These are phyloP conservation scores for Penicillium griseofulvum DNA, from an alignment of 2,329 filamentous ascomycete species.

Conservation along the genomic window DNA sequence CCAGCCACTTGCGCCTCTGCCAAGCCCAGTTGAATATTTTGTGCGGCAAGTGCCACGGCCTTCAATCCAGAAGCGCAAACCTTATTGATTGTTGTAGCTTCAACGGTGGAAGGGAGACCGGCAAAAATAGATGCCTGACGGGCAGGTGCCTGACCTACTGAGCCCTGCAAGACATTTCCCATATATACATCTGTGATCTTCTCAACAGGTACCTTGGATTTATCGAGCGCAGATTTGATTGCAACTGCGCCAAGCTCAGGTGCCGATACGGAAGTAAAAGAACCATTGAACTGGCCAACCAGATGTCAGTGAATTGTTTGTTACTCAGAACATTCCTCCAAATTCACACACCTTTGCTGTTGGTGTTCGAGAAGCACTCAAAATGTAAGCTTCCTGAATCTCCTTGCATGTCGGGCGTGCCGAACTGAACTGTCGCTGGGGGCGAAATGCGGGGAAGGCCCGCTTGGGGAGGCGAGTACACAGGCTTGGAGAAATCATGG, in stretches of 20 bases:
- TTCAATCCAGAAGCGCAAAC: conserved; percentile 96
- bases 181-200: conserved; percentile 94
- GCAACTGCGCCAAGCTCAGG: conserved; percentile 86
- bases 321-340: not conserved
- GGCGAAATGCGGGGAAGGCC: conserved; percentile 43
- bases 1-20: conserved; percentile 87
- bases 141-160: conserved; percentile 84
- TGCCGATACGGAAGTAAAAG: conserved; percentile 76
- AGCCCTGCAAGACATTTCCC: conserved; percentile 87
- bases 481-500: conserved; percentile 26
- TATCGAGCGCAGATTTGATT: conserved; percentile 85
- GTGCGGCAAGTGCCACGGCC: conserved; percentile 82
- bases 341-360: conserved; percentile 68
- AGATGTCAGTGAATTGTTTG: conserved; percentile 7
- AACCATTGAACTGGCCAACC: conserved; percentile 80
- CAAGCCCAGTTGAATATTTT: conserved; percentile 90
- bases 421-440: conserved; percentile 53
- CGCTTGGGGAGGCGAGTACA: conserved; percentile 29
- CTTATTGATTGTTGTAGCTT: conserved; percentile 95
- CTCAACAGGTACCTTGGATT: conserved; percentile 75
- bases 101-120: conserved; percentile 74
- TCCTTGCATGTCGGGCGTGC: conserved; percentile 56
- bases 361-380: conserved; percentile 85
- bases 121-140: conserved; percentile 88
- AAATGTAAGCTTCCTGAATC: conserved; percentile 87